Conservation (phyloP, 768 basidiomycete species). For the Boletus coccyginus region DNA sequence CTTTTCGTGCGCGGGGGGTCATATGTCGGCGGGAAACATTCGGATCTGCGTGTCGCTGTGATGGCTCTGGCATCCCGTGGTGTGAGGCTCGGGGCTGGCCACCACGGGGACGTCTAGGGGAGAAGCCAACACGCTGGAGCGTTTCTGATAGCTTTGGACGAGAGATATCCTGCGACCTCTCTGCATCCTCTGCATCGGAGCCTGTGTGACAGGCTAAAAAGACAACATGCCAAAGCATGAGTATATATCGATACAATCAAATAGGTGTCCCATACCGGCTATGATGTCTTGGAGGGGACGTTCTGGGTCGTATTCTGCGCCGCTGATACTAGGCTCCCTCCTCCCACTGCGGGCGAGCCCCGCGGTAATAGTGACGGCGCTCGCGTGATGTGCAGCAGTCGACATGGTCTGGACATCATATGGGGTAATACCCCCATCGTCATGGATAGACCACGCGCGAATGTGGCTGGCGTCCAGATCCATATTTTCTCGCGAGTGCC, state of each 20-base stretch:
- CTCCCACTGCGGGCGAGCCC: slow-evolving; percentile 57
- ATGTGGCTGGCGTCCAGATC: slow-evolving; percentile 51
- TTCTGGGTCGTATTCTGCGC: slow-evolving; percentile 85
- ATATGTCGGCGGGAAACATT: slow-evolving; percentile 21
- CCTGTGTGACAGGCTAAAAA: slow-evolving; percentile 46
- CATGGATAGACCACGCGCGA: slow-evolving; percentile 60
- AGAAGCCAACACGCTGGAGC: slow-evolving; percentile 65
- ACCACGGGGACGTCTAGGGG: slow-evolving; percentile 70
- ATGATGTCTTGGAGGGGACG: slow-evolving; percentile 73
- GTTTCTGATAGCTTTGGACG: slow-evolving; percentile 71
- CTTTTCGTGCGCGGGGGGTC: slow-evolving; percentile 35
- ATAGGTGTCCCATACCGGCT: slow-evolving; percentile 40
- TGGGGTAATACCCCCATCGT: slow-evolving; percentile 65
- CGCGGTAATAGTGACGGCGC: slow-evolving; percentile 80
- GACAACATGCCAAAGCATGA: slow-evolving; percentile 13
- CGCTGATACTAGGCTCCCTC: slow-evolving; percentile 62
- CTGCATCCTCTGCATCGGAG: slow-evolving; percentile 49
- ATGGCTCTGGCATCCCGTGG: slow-evolving; percentile 10
- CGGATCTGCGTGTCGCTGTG: slow-evolving; percentile 14
- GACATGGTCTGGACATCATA: slow-evolving; percentile 72
- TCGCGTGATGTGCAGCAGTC: slow-evolving; percentile 87
- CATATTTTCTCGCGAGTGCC: slow-evolving; percentile 52
- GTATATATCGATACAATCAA: background rate
- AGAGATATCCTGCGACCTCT: slow-evolving; percentile 39
- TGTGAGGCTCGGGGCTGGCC: slow-evolving; percentile 32